Percentiles rank a stretch among this genome's conserved stretches.
phyloP scores from a whole-genome alignment of 345 rosid species.

The Salix koriyanagi region DNA sequence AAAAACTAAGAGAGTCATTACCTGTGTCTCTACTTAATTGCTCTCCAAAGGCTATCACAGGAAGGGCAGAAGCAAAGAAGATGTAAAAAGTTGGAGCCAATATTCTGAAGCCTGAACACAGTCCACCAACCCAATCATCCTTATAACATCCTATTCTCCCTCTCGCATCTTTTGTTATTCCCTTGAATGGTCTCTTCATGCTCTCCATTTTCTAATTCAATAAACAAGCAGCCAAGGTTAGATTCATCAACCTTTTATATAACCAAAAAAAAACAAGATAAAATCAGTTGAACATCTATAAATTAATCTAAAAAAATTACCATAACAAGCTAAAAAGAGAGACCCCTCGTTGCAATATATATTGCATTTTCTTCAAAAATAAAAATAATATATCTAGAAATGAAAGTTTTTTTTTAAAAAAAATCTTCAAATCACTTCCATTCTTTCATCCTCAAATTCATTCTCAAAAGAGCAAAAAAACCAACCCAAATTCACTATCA shows the following conservation, averaged over 20 bases:
- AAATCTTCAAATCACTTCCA: neutral
- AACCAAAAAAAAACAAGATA: neutral
- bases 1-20: constrained; percentile 5
- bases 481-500: neutral
- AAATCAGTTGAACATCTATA: neutral
- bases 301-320: neutral
- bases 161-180: constrained; percentile 54
- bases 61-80: constrained; percentile 89
- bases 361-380: too few species aligned
- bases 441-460: neutral
- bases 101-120: constrained; percentile 54
- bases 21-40: constrained; percentile 83
- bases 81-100: constrained; percentile 67
- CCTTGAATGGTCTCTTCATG: constrained; percentile 54
- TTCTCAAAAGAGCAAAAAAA: neutral
- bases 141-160: constrained; percentile 61
- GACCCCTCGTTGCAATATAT: neutral
- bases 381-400: neutral
- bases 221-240: neutral
- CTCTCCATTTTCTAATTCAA: constrained; percentile 34
- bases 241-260: neutral
- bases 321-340: neutral
- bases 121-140: constrained; percentile 56
- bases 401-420: neutral
- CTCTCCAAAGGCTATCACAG: constrained; percentile 85